These are phyloP conservation scores for Fusarium tjaetaba DNA, from an alignment of 2,329 filamentous ascomycete genomes.

Conservation along the genomic window DNA sequence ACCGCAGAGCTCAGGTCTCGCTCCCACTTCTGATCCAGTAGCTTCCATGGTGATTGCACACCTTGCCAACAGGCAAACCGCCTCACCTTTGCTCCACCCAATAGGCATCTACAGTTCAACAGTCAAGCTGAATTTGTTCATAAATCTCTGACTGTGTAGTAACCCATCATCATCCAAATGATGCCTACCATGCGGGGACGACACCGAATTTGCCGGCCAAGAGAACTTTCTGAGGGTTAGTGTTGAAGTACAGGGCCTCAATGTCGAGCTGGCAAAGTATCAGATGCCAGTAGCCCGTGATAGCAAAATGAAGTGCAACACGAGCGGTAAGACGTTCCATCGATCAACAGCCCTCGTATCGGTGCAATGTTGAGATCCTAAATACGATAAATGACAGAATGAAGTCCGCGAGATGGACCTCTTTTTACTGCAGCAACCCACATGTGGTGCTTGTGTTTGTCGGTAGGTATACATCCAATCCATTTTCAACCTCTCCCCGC, in stretches of 20 bases:
- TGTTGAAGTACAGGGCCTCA: not conserved
- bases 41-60: not conserved
- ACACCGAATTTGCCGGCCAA: not conserved
- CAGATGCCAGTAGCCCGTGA: not conserved
- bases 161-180: not conserved
- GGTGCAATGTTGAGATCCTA: slow-evolving; percentile 21
- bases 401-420: slow-evolving; percentile 10
- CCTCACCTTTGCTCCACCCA: slow-evolving; percentile 16
- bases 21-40: not conserved
- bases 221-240: not conserved
- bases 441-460: slow-evolving; percentile 33
- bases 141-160: not conserved
- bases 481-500: not conserved
- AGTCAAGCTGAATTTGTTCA: not conserved
- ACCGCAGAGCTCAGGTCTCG: not conserved
- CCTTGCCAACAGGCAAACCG: not conserved
- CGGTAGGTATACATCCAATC: not conserved
- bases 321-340: slow-evolving; percentile 9
- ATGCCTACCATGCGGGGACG: not conserved
- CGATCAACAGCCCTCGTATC: slow-evolving; percentile 25
- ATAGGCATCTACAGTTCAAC: not conserved
- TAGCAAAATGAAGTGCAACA: not conserved
- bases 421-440: slow-evolving; percentile 22
- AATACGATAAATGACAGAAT: slow-evolving; percentile 28
- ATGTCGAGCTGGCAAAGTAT: not conserved